A percentile compares a stretch with the other conserved stretches of the same genome.
Evolutionary conservation across 164 flowering plant genomes (phyloP).

Genomic region (Echeveria elegans): DNA sequence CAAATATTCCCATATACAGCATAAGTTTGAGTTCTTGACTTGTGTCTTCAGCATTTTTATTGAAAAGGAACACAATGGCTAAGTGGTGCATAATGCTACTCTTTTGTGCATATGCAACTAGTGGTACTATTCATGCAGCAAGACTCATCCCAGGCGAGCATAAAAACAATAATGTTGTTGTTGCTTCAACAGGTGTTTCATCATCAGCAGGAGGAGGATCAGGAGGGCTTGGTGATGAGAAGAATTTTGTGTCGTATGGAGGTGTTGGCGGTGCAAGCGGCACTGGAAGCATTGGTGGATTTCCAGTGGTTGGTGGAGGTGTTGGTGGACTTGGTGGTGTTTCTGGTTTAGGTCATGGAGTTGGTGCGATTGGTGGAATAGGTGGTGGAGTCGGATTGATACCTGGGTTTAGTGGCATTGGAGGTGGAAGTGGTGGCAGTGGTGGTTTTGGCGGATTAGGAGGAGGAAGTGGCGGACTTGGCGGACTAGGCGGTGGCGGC

Average conservation of each 20-base stretch:
- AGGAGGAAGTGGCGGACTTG: constrained; percentile 22
- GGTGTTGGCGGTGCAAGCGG: constrained; percentile 26
- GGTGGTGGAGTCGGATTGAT: constrained; percentile 21
- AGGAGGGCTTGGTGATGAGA: constrained; percentile 23
- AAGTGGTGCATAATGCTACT: constrained; percentile 4
- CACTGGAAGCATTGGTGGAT: constrained; percentile 19
- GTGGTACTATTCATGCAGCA: not conserved
- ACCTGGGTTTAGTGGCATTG: constrained; percentile 8
- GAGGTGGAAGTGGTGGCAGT: constrained; percentile 17
- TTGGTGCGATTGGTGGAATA: constrained; percentile 13
- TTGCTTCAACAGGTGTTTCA: too few species aligned
- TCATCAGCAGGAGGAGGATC: constrained; percentile 13
- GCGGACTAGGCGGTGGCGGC: constrained; percentile 20
- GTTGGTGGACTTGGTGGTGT: constrained; percentile 14
- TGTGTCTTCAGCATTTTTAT: too few species aligned
- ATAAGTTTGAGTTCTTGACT: not conserved
- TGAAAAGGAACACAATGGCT: not conserved
- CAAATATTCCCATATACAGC: not conserved
- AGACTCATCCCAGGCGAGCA: constrained; percentile 14
- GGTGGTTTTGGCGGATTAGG: constrained; percentile 21
- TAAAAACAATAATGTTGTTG: constrained; percentile 27
- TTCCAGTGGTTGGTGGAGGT: constrained; percentile 14
- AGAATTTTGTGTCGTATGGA: constrained; percentile 6
- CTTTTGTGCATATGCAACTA: not conserved
- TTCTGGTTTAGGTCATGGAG: constrained; percentile 3